phyloP scores from a whole-genome alignment of 345 rosid species.

The Hibiscus syriacus region DNA sequence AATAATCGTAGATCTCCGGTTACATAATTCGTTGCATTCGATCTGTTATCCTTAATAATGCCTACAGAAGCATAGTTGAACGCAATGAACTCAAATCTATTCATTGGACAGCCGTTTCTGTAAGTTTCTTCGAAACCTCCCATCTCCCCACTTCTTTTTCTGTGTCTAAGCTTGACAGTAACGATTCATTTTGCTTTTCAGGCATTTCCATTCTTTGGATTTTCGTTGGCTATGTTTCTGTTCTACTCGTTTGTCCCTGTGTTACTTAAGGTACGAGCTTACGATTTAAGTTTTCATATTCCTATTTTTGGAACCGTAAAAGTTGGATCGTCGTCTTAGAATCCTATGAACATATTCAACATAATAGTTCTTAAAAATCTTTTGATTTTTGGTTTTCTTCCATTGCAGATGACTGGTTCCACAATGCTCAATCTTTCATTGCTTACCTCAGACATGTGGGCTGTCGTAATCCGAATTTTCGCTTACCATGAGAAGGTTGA shows the following conservation, averaged over 20 bases:
- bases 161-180: neutral
- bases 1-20: neutral
- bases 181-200: conserved; percentile 31
- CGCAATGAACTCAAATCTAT: conserved; percentile 59
- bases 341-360: neutral
- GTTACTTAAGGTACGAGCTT: conserved; percentile 64
- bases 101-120: conserved; percentile 79
- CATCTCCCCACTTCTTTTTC: neutral
- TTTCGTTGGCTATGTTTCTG: conserved; percentile 55
- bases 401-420: conserved; percentile 61
- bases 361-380: neutral
- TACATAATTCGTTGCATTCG: conserved; percentile 1
- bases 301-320: neutral
- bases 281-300: neutral
- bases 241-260: conserved; percentile 76
- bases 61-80: conserved; percentile 68
- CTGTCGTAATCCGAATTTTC: conserved; percentile 74
- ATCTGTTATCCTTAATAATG: conserved; percentile 33
- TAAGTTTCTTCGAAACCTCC: conserved; percentile 30
- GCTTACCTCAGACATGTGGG: conserved; percentile 95
- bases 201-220: conserved; percentile 63
- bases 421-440: conserved; percentile 87
- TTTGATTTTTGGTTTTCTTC: neutral
- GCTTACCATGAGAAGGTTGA: conserved; percentile 82
- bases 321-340: neutral